Evolutionary conservation across 345 rosid species (phyloP), one percentile per base, ranked within the genome.

Genomic region (Ricinus communis): DNA sequence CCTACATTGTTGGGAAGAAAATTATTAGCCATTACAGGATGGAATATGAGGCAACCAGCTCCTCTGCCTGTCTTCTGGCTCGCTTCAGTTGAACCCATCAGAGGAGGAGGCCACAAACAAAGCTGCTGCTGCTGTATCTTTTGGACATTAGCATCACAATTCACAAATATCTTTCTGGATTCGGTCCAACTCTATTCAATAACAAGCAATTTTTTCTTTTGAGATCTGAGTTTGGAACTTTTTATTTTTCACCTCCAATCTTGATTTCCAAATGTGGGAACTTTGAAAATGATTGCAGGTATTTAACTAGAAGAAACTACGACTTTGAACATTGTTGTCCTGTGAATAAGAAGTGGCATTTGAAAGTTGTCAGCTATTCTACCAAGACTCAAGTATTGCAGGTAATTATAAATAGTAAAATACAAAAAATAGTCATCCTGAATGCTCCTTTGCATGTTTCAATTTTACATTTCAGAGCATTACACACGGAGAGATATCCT

Each of bases 1-100:
- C 66, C 76, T 73, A 65, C 47, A 57, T 45, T 57, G 36, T 65
- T 65, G 76, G 71, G 27, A 46, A 66, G 46, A 53, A 22, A 53
- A 8, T 53, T 8, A 53, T 53, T 53, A 53, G 57, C 57, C 57
- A 53, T 53, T 53, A 53, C 21, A 53, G 11, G 4, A 27, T 53
- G 2, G 10, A 53, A 53, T 21, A 50, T n/a, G 2, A 53, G 28
- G 14, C 27, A 53, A 21, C 22, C 28, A 53, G 27, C 21, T 7
- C 2, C 28, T 53, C 30, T 22, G 57, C 14, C 57, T 53, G 57
- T 12, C 28, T 53, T 53, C 27, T 53, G 57, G 14, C 57, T 22
- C 4, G 2, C 57, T 14, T 53, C 27, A 13, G 57, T 22, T 53
- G n/a, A 53, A 21, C 57, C 54, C 57, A 53, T 22, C 57, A 53